These are phyloP conservation scores for Amoebophrya sp. DNA, from an alignment of 169 alveolate species.

Conservation along the genomic window DNA sequence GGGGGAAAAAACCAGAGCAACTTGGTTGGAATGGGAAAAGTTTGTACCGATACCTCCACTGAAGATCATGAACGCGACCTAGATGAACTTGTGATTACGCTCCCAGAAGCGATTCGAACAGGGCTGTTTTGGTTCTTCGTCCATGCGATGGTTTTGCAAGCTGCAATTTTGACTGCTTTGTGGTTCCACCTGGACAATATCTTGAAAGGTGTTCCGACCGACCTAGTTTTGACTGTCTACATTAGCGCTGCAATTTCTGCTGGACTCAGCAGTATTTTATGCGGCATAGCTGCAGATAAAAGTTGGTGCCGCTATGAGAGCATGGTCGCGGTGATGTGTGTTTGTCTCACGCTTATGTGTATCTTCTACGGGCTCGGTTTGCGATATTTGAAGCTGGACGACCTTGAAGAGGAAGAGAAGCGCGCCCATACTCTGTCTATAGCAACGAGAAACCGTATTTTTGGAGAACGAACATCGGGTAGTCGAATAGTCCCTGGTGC, in stretches of 20 bases:
- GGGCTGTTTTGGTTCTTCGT: not conserved
- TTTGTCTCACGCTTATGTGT: not conserved
- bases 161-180: not conserved
- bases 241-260: not conserved
- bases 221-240: not conserved
- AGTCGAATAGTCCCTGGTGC: too few relatives aligned
- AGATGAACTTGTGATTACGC: too few relatives aligned
- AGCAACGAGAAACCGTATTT: not conserved
- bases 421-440: not conserved
- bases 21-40: too few relatives aligned
- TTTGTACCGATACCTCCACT: too few relatives aligned
- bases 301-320: not conserved
- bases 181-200: not conserved
- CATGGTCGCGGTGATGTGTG: not conserved
- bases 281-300: not conserved
- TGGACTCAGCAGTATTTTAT: not conserved
- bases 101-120: not conserved
- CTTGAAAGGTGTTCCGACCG: not conserved
- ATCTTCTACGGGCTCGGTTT: not conserved
- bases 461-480: not conserved
- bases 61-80: too few relatives aligned
- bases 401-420: not conserved
- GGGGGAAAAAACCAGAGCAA: too few relatives aligned
- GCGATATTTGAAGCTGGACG: not conserved
- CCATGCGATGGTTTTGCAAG: not conserved